Base-by-base conservation (phyloP, 2,329 filamentous ascomycete genomes). In the Epichloe sibirici region DNA sequence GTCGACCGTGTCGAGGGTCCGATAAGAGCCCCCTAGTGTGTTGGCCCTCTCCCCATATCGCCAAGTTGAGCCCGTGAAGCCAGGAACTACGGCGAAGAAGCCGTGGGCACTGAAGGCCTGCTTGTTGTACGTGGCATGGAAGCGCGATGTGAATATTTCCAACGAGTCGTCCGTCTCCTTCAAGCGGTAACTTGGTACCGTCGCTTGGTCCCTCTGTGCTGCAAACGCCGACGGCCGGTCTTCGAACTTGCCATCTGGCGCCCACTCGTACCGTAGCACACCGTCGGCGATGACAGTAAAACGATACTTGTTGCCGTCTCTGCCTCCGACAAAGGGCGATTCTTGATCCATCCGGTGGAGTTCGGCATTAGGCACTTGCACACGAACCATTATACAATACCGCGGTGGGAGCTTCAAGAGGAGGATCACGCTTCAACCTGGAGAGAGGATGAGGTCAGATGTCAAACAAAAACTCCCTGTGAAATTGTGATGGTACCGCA, bases 201-300 rank as follows among this genome's bases (percentile, higher is more conserved):
- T 65, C 28, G 77, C 68, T 11, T 69, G 63, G 35, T 51, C 48
- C 28, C 81, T 71, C 56, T 78, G 75, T 52, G 79, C 69, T n/a
- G 80, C 81, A 60, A 84, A 80, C 9, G 76, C 77, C 0, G 79
- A 83, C 0, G 78, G 76, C 4, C 80, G 74, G 60, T 85, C 79
- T 60, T 84, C 81, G 58, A 84, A 85, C 37, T 67, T 60, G 48
- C 75, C 73, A 56, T 84, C 79, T 11, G 71, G 67, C 0, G 80
- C 74, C 78, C 78, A 85, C 65, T 84, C 81, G 56, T 78, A 82
- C 35, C 81, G 76, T 31, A 84, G 57, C 2, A 83, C 67, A 2
- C 74, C 69, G 49, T 81, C 74, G 9, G 72, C 74, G 47, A 85
- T 69, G 46, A 84, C 57, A 8, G 76, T 82, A 61, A 84, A 83